These are phyloP conservation scores for Penicillium egyptiacum DNA, from an alignment of 495 filamentous ascomycete species.

Conservation along the genomic window DNA sequence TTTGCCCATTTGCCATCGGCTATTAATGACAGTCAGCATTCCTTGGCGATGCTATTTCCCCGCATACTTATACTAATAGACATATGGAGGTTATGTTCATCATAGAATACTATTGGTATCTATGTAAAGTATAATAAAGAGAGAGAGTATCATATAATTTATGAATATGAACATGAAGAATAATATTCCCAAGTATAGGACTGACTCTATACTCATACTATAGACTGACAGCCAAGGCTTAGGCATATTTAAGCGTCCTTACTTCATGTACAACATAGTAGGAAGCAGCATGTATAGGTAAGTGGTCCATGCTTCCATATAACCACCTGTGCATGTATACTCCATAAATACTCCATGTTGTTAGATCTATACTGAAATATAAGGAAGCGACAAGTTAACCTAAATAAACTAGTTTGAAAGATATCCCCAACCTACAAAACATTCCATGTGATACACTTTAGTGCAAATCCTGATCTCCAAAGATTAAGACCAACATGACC, in stretches of 20 bases:
- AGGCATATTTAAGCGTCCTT: background rate
- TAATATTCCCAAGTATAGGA: too few relatives aligned
- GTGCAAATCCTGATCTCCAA: background rate
- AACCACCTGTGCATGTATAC: too few relatives aligned
- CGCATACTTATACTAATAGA: background rate
- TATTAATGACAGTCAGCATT: constrained; percentile 5
- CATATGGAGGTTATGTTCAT: too few relatives aligned
- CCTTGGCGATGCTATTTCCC: constrained; percentile 6
- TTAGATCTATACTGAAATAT: too few relatives aligned
- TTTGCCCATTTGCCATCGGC: constrained; percentile 9
- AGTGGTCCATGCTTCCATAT: background rate
- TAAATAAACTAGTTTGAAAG: too few relatives aligned
- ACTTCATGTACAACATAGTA: background rate
- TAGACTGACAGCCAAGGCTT: background rate
- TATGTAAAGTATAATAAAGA: too few relatives aligned
- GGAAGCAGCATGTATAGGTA: background rate
- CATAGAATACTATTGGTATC: too few relatives aligned
- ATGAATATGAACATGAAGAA: too few relatives aligned
- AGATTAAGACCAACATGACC: background rate
- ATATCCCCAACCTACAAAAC: background rate
- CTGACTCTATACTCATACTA: too few relatives aligned
- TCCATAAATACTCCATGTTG: too few relatives aligned
- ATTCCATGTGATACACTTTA: constrained; percentile 1
- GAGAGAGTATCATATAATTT: too few relatives aligned
- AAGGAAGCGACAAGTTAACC: too few relatives aligned